Conservation (phyloP, 352 stramenopile genomes). For the Phytophthora cactorum region DNA sequence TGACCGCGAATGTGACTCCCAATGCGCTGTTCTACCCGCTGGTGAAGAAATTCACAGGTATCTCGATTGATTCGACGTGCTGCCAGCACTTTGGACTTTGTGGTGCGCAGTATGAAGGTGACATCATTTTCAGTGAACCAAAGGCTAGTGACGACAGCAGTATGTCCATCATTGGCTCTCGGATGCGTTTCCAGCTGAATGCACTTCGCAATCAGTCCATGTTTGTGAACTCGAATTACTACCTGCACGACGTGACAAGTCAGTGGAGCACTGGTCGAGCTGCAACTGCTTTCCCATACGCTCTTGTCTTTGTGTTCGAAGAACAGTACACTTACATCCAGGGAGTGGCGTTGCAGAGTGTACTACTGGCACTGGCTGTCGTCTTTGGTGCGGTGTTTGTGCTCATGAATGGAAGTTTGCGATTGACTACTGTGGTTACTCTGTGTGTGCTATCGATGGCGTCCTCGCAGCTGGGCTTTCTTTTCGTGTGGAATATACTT, state of each 20-base stretch:
- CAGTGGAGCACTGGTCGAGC: conserved; percentile 41
- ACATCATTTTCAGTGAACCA: conserved; percentile 76
- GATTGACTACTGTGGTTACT: conserved; percentile 71
- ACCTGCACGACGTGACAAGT: conserved; percentile 67
- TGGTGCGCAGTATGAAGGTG: conserved; percentile 83
- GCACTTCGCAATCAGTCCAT: conserved; percentile 89
- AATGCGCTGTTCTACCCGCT: conserved; percentile 79
- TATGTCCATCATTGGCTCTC: conserved; percentile 71
- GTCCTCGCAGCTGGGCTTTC: conserved; percentile 74
- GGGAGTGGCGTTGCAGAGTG: conserved; percentile 85
- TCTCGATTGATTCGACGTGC: conserved; percentile 89
- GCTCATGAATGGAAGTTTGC: conserved; percentile 74
- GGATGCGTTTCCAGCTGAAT: conserved; percentile 88
- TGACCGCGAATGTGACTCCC: conserved; percentile 52
- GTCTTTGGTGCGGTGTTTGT: conserved; percentile 83
- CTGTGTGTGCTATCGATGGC: conserved; percentile 84
- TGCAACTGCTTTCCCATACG: conserved; percentile 84
- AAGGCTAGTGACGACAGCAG: not conserved
- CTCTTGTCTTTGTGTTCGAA: conserved; percentile 92
- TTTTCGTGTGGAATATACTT: conserved; percentile 84
- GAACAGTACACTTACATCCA: conserved; percentile 94
- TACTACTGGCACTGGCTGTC: conserved; percentile 80
- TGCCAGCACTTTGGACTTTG: conserved; percentile 90
- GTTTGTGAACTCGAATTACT: conserved; percentile 92
- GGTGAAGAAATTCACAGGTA: conserved; percentile 86